phyloP scores from a whole-genome alignment of 1,284 basidiomycete species.

The Rhodotorula sp. region DNA sequence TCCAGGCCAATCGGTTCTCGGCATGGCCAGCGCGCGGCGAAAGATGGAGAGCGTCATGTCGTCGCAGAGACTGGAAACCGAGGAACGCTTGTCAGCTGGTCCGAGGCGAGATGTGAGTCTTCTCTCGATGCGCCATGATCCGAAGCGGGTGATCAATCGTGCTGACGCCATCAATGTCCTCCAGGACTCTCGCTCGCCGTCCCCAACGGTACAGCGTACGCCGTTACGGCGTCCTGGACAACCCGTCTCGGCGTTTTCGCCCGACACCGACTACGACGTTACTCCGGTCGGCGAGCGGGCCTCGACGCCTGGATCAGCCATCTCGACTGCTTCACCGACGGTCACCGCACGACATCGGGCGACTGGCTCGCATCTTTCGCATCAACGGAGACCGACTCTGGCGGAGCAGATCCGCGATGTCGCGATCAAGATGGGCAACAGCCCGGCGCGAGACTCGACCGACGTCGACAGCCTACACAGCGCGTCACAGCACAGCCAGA shows the following conservation, averaged over 20 bases:
- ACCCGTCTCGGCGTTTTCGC: constrained; percentile 6
- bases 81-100: constrained; percentile 60
- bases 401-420: constrained; percentile 35
- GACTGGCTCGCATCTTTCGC: neutral
- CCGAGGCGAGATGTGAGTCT: constrained; percentile 2
- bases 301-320: constrained; percentile 1
- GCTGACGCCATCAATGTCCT: neutral
- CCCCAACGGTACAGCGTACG: constrained; percentile 7
- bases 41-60: constrained; percentile 15
- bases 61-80: constrained; percentile 60
- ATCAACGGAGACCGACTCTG: constrained; percentile 31
- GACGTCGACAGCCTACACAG: constrained; percentile 18
- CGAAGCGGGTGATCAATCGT: neutral
- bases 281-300: constrained; percentile 14
- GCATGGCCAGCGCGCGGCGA: constrained; percentile 43
- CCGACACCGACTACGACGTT: constrained; percentile 14
- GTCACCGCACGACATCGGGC: neutral
- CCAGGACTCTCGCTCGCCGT: constrained; percentile 7
- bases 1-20: constrained; percentile 49
- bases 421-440: constrained; percentile 20
- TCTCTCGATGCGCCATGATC: too few species aligned
- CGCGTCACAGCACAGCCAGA: constrained; percentile 16
- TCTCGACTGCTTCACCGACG: constrained; percentile 5
- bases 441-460: constrained; percentile 11
- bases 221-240: constrained; percentile 1